phyloP scores from a whole-genome alignment of 768 basidiomycete species.

The Russula virescens region DNA sequence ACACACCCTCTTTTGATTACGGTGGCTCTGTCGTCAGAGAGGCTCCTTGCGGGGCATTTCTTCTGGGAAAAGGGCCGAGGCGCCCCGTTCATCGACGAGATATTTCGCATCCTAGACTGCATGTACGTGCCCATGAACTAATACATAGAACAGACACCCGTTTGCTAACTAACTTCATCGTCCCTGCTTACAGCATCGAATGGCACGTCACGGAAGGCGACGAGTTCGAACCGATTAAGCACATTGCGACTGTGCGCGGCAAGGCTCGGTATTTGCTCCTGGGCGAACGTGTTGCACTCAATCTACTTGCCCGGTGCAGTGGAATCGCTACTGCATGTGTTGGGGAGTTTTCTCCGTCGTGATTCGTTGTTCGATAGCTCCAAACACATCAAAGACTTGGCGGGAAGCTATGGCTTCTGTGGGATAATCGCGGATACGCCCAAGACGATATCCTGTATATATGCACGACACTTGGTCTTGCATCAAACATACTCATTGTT shows the following conservation, averaged over 20 bases:
- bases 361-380: slow-evolving; percentile 50
- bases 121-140: slow-evolving; percentile 47
- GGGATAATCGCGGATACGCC: slow-evolving; percentile 43
- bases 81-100: slow-evolving; percentile 84
- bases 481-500: no score
- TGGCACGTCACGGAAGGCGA: slow-evolving; percentile 91
- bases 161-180: neutral
- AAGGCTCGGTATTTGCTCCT: slow-evolving; percentile 83
- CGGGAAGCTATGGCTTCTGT: slow-evolving; percentile 57
- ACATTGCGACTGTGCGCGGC: slow-evolving; percentile 87
- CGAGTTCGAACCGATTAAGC: slow-evolving; percentile 69
- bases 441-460: slow-evolving; percentile 86
- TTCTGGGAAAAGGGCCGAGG: slow-evolving; percentile 84
- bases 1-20: slow-evolving; percentile 39
- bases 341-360: neutral
- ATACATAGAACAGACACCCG: neutral
- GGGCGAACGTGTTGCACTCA: slow-evolving; percentile 89
- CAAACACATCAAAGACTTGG: slow-evolving; percentile 74
- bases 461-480: neutral
- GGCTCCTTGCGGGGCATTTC: slow-evolving; percentile 73
- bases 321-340: slow-evolving; percentile 93
- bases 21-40: slow-evolving; percentile 97
- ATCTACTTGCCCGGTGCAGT: slow-evolving; percentile 89
- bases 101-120: slow-evolving; percentile 87
- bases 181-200: slow-evolving; percentile 56